A percentile compares a stretch with the other conserved stretches of the same genome.
Evolutionary conservation across 257 asterid species (phyloP).

Genomic region (Penstemon eatonii): DNA sequence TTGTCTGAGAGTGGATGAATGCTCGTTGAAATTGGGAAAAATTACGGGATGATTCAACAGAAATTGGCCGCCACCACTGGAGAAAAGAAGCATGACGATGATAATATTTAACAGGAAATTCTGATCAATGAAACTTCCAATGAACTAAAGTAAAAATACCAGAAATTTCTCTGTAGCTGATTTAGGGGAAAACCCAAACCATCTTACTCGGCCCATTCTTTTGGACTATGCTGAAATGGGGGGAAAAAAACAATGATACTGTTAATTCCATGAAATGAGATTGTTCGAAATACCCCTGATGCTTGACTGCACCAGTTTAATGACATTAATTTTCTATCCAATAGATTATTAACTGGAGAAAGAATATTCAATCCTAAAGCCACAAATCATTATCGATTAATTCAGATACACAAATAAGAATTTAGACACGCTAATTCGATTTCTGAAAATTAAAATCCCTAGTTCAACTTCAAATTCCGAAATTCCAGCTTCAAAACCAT

Average conservation of each 20-base stretch:
- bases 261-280: too few relatives aligned
- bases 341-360: too few relatives aligned
- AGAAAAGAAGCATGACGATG: slow-evolving; percentile 18
- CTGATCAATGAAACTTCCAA: neutral
- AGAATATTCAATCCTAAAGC: too few relatives aligned
- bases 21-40: slow-evolving; percentile 37
- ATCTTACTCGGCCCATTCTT: slow-evolving; percentile 35
- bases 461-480: too few relatives aligned
- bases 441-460: too few relatives aligned
- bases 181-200: slow-evolving; percentile 40
- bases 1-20: slow-evolving; percentile 33
- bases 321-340: too few relatives aligned
- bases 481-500: too few relatives aligned
- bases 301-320: too few relatives aligned
- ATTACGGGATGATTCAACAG: slow-evolving; percentile 33
- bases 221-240: neutral
- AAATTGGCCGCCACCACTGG: slow-evolving; percentile 38
- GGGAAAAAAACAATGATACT: neutral
- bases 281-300: too few relatives aligned
- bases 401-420: too few relatives aligned
- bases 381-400: too few relatives aligned
- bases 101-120: neutral
- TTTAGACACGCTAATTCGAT: too few relatives aligned
- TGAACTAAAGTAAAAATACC: slow-evolving; percentile 39
- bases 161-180: slow-evolving; percentile 35